Conservation (phyloP, 352 stramenopile species). For the Phytophthora aleatoria region DNA sequence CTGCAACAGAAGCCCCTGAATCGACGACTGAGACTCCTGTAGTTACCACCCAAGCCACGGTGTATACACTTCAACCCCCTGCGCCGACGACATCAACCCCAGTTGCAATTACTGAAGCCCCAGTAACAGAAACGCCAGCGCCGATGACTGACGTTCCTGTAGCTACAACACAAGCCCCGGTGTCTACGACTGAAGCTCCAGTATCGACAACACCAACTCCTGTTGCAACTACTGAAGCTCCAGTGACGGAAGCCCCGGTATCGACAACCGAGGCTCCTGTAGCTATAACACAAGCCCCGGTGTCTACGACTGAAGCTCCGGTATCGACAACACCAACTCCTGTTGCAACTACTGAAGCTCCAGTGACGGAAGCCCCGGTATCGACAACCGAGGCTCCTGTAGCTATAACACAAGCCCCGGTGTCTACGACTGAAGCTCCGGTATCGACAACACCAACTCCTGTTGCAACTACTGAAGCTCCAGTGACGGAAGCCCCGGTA, state of each 20-base stretch:
- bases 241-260: conserved; percentile 1
- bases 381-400: conserved; percentile 4
- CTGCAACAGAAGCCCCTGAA: not conserved
- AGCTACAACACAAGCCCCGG: conserved; percentile 2
- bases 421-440: conserved; percentile 7
- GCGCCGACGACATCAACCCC: not conserved
- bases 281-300: not conserved
- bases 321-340: not conserved
- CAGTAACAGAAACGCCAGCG: conserved; percentile 2
- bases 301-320: no score
- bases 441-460: not conserved
- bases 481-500: conserved; percentile 1
- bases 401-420: not conserved
- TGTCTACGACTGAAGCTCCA: not conserved
- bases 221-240: not conserved
- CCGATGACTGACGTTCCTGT: conserved; percentile 1
- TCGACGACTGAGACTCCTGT: not conserved
- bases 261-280: conserved; percentile 1
- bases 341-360: not conserved
- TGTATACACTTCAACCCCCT: not conserved
- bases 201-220: not conserved
- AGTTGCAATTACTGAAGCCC: conserved; percentile 1
- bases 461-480: not conserved
- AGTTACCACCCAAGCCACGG: not conserved
- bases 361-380: conserved; percentile 3